phyloP scores from a whole-genome alignment of 169 alveolate genomes.

The Cryptosporidium viatorum region DNA sequence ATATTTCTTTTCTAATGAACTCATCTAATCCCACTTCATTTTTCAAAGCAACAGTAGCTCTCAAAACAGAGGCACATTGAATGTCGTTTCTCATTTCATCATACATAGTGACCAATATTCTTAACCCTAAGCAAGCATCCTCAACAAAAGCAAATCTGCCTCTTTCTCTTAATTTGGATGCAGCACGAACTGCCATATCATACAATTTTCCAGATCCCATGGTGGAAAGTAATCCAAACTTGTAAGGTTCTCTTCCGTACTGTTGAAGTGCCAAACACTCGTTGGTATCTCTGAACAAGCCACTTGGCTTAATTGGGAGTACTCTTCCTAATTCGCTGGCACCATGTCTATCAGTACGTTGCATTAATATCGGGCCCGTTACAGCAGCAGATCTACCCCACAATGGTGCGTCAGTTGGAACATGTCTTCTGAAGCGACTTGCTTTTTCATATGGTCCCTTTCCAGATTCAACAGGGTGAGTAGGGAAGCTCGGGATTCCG shows the following conservation, averaged over 20 bases:
- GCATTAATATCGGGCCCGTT: conserved; percentile 39
- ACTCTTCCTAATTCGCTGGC: conserved; percentile 63
- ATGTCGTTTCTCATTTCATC: conserved; percentile 71
- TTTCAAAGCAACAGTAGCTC: conserved; percentile 47
- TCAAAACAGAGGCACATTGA: conserved; percentile 58
- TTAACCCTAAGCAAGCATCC: conserved; percentile 38
- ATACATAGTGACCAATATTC: conserved; percentile 63
- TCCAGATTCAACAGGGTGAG: conserved; percentile 52
- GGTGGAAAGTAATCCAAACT: conserved; percentile 57
- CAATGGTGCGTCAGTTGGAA: conserved; percentile 42
- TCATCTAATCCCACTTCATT: conserved; percentile 43
- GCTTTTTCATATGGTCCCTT: conserved; percentile 45
- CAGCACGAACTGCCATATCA: conserved; percentile 62
- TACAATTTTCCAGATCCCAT: conserved; percentile 68
- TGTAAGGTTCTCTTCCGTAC: conserved; percentile 69
- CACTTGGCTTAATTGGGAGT: conserved; percentile 61
- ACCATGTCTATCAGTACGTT: conserved; percentile 64
- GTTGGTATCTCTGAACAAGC: conserved; percentile 66
- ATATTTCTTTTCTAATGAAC: conserved; percentile 44
- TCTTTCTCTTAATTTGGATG: conserved; percentile 37
- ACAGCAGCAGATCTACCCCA: conserved; percentile 67
- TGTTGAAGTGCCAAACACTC: conserved; percentile 68
- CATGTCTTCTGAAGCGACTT: conserved; percentile 46
- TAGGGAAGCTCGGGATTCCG: conserved; percentile 47
- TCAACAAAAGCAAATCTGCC: conserved; percentile 55